Conservation (phyloP, 2,329 filamentous ascomycete genomes). For the Sporothrix brasiliensis region DNA sequence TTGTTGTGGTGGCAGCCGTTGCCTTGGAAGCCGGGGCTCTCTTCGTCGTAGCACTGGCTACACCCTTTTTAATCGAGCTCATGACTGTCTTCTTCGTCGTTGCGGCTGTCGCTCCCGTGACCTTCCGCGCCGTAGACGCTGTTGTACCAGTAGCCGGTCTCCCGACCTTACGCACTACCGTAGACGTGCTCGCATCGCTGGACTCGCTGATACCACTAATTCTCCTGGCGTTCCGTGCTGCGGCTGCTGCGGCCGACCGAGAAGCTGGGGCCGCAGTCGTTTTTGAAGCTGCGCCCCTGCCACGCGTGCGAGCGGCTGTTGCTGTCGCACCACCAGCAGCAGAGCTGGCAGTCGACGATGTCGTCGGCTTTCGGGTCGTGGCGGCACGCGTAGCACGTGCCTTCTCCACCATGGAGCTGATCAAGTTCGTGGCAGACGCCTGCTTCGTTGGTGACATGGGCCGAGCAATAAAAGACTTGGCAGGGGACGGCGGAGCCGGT, state of each 20-base stretch:
- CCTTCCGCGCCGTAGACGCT: conserved; percentile 42
- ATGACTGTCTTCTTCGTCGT: conserved; percentile 57
- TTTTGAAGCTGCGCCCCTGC: conserved; percentile 40
- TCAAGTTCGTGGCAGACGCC: conserved; percentile 49
- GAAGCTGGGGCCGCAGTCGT: conserved; percentile 48
- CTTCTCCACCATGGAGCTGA: conserved; percentile 63
- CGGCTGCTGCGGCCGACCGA: conserved; percentile 22
- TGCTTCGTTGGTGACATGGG: conserved; percentile 67
- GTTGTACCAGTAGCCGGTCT: conserved; percentile 38
- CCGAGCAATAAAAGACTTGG: conserved; percentile 60
- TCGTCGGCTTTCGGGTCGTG: conserved; percentile 50
- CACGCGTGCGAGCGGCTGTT: conserved; percentile 40
- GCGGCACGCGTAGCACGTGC: conserved; percentile 58
- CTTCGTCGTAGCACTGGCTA: conserved; percentile 53
- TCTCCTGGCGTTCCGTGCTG: conserved; percentile 53
- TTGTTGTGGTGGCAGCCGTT: conserved; percentile 40
- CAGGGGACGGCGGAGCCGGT: conserved; percentile 51
- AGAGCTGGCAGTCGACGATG: conserved; percentile 51
- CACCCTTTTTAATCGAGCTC: conserved; percentile 57
- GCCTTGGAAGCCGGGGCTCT: conserved; percentile 50
- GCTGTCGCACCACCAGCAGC: conserved; percentile 41
- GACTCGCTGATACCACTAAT: conserved; percentile 64
- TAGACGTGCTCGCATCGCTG: conserved; percentile 66
- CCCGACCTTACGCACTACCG: conserved; percentile 62
- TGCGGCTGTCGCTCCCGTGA: conserved; percentile 44